phyloP scores from a whole-genome alignment of 805 yeast genomes.

The Priceomyces fermenticarens region DNA sequence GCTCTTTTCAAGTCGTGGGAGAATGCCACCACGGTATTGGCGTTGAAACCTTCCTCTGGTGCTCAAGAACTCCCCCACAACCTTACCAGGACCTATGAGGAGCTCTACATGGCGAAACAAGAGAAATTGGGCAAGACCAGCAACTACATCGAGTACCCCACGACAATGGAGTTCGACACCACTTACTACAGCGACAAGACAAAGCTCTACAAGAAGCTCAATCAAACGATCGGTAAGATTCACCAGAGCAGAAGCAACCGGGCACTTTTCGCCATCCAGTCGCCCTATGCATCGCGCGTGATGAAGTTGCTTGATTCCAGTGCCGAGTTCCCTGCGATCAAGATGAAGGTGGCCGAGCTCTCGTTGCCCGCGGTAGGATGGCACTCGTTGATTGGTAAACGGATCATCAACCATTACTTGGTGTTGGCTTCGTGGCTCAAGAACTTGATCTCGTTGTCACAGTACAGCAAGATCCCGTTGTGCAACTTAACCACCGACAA shows the following conservation, averaged over 20 bases:
- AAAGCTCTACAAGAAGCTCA: constrained; percentile 57
- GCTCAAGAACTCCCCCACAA: constrained; percentile 65
- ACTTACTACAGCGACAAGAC: constrained; percentile 51
- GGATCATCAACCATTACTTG: constrained; percentile 67
- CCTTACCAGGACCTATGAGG: constrained; percentile 53
- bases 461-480: constrained; percentile 77
- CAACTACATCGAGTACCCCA: constrained; percentile 51
- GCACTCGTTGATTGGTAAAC: constrained; percentile 65
- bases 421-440: constrained; percentile 71
- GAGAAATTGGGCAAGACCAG: constrained; percentile 41
- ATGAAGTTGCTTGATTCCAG: constrained; percentile 44
- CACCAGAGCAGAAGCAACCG: constrained; percentile 62
- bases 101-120: constrained; percentile 46
- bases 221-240: constrained; percentile 50
- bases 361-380: constrained; percentile 75
- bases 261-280: constrained; percentile 67
- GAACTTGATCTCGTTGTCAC: constrained; percentile 61
- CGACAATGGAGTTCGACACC: constrained; percentile 52
- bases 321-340: constrained; percentile 59
- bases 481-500: constrained; percentile 82
- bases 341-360: constrained; percentile 56
- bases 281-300: constrained; percentile 55
- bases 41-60: constrained; percentile 63
- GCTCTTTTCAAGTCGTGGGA: constrained; percentile 67
- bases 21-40: constrained; percentile 45